Conservation (phyloP, 768 basidiomycete species). For the Cystobasidium onofrii region DNA sequence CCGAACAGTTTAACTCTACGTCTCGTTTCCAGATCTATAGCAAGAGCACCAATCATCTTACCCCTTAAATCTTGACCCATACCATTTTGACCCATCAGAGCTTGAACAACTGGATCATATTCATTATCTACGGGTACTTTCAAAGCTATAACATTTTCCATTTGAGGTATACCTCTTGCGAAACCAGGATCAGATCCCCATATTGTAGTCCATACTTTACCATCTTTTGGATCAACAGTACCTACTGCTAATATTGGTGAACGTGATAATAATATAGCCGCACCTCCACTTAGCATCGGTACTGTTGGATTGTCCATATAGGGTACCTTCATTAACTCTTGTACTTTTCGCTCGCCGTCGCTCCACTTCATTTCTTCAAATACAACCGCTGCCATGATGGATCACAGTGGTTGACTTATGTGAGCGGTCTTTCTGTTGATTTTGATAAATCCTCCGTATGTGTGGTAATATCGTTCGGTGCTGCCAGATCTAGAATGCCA, state of each 20-base stretch:
- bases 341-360: constrained; percentile 13
- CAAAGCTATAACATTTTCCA: constrained; percentile 1
- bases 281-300: constrained; percentile 19
- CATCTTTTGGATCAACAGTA: constrained; percentile 15
- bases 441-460: no score
- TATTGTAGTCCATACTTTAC: constrained; percentile 8
- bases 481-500: no score
- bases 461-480: no score
- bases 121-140: constrained; percentile 11
- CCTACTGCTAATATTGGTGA: constrained; percentile 21
- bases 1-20: constrained; percentile 30
- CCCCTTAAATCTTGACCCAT: constrained; percentile 3
- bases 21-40: constrained; percentile 20
- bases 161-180: constrained; percentile 4
- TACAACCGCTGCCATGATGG: background rate
- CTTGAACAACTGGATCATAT: constrained; percentile 18
- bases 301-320: constrained; percentile 16
- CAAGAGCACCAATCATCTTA: constrained; percentile 21
- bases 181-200: constrained; percentile 23
- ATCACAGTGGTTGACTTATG: no score
- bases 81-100: constrained; percentile 1
- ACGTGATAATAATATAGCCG: background rate
- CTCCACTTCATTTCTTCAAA: constrained; percentile 22
- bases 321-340: constrained; percentile 17
- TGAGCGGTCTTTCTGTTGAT: no score